Conservation (phyloP, 345 rosid genomes). For the Excoecaria cochinchinensis region DNA sequence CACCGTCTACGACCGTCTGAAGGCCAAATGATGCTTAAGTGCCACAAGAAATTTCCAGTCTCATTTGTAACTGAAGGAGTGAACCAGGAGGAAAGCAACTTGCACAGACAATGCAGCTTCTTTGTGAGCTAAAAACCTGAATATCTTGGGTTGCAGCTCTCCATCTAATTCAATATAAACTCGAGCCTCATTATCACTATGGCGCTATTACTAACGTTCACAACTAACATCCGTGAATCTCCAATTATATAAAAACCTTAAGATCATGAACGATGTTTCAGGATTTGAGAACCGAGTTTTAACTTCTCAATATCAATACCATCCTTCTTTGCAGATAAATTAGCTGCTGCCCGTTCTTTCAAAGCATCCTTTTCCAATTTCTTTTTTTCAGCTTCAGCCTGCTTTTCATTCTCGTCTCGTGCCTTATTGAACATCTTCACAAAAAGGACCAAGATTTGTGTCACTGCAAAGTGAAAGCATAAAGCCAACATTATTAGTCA, state of each 20-base stretch:
- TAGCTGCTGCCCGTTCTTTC: constrained; percentile 54
- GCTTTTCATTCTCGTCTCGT: constrained; percentile 74
- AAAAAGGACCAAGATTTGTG: constrained; percentile 73
- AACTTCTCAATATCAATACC: constrained; percentile 33
- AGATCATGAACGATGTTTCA: constrained; percentile 27
- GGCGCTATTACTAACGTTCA: neutral
- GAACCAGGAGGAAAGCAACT: neutral
- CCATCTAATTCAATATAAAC: neutral
- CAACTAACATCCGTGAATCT: neutral
- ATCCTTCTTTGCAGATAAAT: constrained; percentile 52
- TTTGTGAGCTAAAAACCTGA: neutral
- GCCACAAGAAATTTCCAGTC: neutral
- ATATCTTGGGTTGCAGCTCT: neutral
- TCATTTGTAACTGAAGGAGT: neutral
- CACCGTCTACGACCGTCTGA: neutral
- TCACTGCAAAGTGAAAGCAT: constrained; percentile 56
- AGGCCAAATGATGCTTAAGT: neutral
- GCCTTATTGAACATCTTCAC: constrained; percentile 84
- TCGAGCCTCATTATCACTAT: neutral
- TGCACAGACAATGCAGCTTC: neutral
- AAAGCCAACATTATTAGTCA: constrained; percentile 3
- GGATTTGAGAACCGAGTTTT: constrained; percentile 31
- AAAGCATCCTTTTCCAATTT: constrained; percentile 84
- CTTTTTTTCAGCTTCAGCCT: constrained; percentile 88
- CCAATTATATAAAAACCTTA: neutral